Evolutionary conservation across 768 basidiomycete genomes (phyloP).

Genomic region (Zangia roseola): DNA sequence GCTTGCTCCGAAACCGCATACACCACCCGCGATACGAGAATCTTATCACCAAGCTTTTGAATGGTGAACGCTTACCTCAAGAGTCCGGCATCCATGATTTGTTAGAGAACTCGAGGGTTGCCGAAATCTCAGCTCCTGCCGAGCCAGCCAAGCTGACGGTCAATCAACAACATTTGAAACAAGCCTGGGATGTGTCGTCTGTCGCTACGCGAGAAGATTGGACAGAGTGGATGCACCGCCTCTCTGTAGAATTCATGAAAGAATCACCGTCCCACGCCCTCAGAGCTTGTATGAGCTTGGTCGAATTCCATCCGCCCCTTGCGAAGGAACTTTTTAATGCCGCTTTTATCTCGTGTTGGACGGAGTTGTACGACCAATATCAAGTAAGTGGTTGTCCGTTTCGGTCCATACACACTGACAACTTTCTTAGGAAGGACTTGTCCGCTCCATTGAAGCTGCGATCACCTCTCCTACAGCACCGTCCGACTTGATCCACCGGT

Average conservation of each 20-base stretch:
- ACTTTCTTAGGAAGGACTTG: slow-evolving; percentile 79
- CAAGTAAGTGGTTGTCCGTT: slow-evolving; percentile 53
- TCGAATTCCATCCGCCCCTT: slow-evolving; percentile 87
- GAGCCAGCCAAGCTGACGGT: slow-evolving; percentile 89
- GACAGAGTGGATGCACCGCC: slow-evolving; percentile 91
- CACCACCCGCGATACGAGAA: slow-evolving; percentile 83
- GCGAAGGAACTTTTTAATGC: slow-evolving; percentile 97
- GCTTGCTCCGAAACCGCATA: slow-evolving; percentile 72
- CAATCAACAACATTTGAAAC: slow-evolving; percentile 95
- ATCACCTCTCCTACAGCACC: slow-evolving; percentile 77
- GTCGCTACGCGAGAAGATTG: slow-evolving; percentile 83
- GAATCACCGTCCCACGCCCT: slow-evolving; percentile 98
- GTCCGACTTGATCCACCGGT: slow-evolving; percentile 84
- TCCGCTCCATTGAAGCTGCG: slow-evolving; percentile 83
- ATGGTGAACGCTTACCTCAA: slow-evolving; percentile 88
- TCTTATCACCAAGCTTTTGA: slow-evolving; percentile 84
- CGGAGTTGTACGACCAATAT: slow-evolving; percentile 92
- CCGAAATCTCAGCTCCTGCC: slow-evolving; percentile 78
- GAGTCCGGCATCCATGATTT: slow-evolving; percentile 73
- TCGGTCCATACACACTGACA: slow-evolving; percentile 3
- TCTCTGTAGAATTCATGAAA: slow-evolving; percentile 95
- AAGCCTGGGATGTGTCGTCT: slow-evolving; percentile 89
- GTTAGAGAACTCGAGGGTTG: slow-evolving; percentile 61
- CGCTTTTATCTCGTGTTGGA: slow-evolving; percentile 97
- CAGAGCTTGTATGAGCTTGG: slow-evolving; percentile 91